phyloP scores from a whole-genome alignment of 306 rosid genomes.

The Prunus padus region DNA sequence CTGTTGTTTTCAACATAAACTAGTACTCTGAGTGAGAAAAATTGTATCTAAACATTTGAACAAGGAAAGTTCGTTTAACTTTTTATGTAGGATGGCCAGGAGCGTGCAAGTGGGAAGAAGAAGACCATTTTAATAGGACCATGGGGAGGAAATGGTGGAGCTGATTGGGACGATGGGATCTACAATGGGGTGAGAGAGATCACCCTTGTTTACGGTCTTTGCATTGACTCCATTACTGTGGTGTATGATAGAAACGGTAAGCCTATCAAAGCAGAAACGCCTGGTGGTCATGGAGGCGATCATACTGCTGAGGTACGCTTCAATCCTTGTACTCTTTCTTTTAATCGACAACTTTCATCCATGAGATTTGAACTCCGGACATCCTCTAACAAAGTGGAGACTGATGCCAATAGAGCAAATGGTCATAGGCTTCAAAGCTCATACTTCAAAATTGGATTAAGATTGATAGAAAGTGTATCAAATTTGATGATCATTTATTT shows the following conservation, averaged over 20 bases:
- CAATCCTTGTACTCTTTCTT: not conserved
- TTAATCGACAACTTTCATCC: not conserved
- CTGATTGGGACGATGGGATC: slow-evolving; percentile 61
- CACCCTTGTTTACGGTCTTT: slow-evolving; percentile 38
- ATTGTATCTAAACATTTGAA: not conserved
- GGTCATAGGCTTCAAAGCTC: no score
- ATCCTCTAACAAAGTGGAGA: not conserved
- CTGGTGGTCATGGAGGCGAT: slow-evolving; percentile 61
- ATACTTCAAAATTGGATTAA: no score
- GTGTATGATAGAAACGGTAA: slow-evolving; percentile 58
- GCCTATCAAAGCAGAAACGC: slow-evolving; percentile 46
- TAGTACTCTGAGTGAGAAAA: not conserved
- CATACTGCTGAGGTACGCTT: slow-evolving; percentile 39
- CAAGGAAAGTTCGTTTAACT: not conserved
- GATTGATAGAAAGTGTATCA: no score
- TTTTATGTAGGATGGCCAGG: slow-evolving; percentile 30
- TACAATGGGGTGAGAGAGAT: slow-evolving; percentile 57
- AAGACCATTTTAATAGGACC: slow-evolving; percentile 44
- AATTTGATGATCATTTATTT: no score
- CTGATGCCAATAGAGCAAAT: no score
- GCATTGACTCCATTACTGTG: slow-evolving; percentile 53
- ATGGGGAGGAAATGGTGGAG: slow-evolving; percentile 74
- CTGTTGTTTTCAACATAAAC: not conserved
- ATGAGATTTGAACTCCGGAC: not conserved
- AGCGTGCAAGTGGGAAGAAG: slow-evolving; percentile 32